Conservation (phyloP, 345 rosid genomes). For the Linum tenue region DNA sequence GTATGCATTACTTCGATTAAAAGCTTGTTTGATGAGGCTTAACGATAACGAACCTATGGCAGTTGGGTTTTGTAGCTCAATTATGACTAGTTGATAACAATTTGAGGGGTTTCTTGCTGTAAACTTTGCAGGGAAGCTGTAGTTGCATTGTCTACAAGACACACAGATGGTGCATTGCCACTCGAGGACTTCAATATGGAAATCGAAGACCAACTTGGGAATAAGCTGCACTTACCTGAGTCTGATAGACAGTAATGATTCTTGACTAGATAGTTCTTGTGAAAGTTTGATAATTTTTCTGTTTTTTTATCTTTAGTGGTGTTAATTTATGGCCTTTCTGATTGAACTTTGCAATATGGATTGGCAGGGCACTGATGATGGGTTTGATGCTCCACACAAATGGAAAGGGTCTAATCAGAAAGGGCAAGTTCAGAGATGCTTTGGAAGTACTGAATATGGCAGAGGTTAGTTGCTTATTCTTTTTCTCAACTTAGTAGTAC, state of each 20-base stretch:
- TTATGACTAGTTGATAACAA: background rate
- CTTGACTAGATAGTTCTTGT: constrained; percentile 2
- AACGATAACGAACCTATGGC: no score
- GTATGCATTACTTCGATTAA: no score
- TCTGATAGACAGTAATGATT: constrained; percentile 62
- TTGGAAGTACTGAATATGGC: constrained; percentile 86
- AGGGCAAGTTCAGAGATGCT: constrained; percentile 61
- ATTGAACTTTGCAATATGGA: constrained; percentile 8
- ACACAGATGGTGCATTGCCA: constrained; percentile 69
- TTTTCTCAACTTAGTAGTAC: background rate
- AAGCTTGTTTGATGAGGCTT: no score
- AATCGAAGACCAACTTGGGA: constrained; percentile 81
- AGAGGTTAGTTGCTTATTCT: constrained; percentile 44
- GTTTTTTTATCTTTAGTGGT: background rate
- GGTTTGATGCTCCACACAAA: constrained; percentile 86
- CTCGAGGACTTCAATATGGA: constrained; percentile 63
- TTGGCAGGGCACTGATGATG: constrained; percentile 75
- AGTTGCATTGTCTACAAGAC: constrained; percentile 62
- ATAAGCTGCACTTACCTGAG: constrained; percentile 55
- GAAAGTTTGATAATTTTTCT: background rate
- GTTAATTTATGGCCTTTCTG: constrained; percentile 1
- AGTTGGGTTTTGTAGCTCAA: background rate
- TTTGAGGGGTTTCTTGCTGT: constrained; percentile 1
- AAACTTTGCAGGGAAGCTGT: constrained; percentile 61
- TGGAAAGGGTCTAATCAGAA: constrained; percentile 55